Evolutionary conservation across 805 yeast genomes (phyloP), one percentile per base, ranked within the genome.

Genomic region (Lachancea mirantina): DNA sequence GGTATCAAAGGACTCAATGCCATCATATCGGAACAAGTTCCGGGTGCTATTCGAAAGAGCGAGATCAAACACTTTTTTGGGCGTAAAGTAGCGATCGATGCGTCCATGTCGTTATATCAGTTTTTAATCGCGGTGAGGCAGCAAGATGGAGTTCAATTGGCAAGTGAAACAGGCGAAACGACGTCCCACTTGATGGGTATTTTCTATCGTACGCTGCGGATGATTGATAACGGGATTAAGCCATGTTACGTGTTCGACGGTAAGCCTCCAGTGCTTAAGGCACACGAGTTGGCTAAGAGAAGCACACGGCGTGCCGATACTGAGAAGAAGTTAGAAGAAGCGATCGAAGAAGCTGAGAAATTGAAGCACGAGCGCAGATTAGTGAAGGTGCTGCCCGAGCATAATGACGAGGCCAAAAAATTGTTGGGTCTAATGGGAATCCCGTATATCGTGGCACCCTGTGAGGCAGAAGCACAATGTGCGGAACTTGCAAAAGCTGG

Each of bases 391-490:
- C 77, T 96, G 0, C 65, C 73, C 36, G 88, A 85, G 46, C 98
- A 92, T 45, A 92, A 89, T 49, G 96, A 84, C 21, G 97, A 92
- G 50, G 97, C 96, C 14, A 84, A 85, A 57, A 67, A 72, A 41
- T 61, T 92, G 34, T 65, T 92, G 35, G 72, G 67, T 30, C 62
- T 89, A 21, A 92, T 92, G 99, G 99, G 99, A 0, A 82, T 92
- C 30, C 99, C 99, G 2, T 84, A 66, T 47, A 81, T 92, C 4
- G 77, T 76, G 34, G 97, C 98, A 0, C 98, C 99, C 1, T 80
- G 96, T 55, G 99, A 92, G 59, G 99, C 99, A 2, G 99, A 92
- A 57, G 95, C 98, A 0, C 97, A 92, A 50, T 92, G 98, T 65
- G 97, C 98, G 0, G 92, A 77, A 42, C 62, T 92, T 29, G 96